A percentile compares a stretch with the other conserved stretches of the same genome.
These are phyloP conservation scores for Paramarasmius palmivorus DNA, from an alignment of 1,284 basidiomycete genomes.

Conservation along the genomic window DNA sequence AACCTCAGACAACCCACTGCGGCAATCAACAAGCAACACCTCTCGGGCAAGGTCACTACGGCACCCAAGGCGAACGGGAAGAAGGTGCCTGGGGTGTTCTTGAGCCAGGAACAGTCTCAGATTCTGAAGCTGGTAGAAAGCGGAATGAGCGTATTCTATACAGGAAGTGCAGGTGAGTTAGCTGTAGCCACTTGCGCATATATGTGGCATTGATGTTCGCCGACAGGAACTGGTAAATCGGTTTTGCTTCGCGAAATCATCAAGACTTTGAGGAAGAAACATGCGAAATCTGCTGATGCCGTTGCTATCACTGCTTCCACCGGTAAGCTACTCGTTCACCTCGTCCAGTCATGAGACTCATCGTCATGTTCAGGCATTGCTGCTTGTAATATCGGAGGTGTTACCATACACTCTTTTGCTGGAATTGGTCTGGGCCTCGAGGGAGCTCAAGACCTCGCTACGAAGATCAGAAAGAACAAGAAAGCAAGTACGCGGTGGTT, in stretches of 20 bases:
- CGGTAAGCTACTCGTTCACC: slow-evolving; percentile 35
- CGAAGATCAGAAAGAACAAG: slow-evolving; percentile 72
- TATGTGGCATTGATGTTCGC: slow-evolving; percentile 4
- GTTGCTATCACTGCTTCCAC: slow-evolving; percentile 95
- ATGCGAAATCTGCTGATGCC: slow-evolving; percentile 57
- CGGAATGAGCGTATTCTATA: slow-evolving; percentile 90
- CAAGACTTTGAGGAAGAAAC: slow-evolving; percentile 53
- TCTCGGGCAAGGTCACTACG: slow-evolving; percentile 14
- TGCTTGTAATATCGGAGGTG: slow-evolving; percentile 91
- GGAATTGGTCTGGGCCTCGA: slow-evolving; percentile 87
- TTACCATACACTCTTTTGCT: slow-evolving; percentile 92
- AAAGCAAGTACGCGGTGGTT: slow-evolving; percentile 73
- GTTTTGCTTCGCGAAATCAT: slow-evolving; percentile 93
- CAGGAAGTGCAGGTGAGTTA: slow-evolving; percentile 88
- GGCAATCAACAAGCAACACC: slow-evolving; percentile 13
- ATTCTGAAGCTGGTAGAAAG: slow-evolving; percentile 77
- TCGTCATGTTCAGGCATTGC: slow-evolving; percentile 73
- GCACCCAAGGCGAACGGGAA: slow-evolving; percentile 19
- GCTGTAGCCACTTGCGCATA: slow-evolving; percentile 8
- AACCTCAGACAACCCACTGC: slow-evolving; percentile 23
- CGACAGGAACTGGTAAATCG: slow-evolving; percentile 89
- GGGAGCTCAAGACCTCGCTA: slow-evolving; percentile 58
- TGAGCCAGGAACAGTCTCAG: slow-evolving; percentile 84
- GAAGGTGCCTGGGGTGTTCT: slow-evolving; percentile 48
- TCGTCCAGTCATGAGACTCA: not conserved